Conservation (phyloP, 352 stramenopile species). For the Globisporangium mamillatum region DNA sequence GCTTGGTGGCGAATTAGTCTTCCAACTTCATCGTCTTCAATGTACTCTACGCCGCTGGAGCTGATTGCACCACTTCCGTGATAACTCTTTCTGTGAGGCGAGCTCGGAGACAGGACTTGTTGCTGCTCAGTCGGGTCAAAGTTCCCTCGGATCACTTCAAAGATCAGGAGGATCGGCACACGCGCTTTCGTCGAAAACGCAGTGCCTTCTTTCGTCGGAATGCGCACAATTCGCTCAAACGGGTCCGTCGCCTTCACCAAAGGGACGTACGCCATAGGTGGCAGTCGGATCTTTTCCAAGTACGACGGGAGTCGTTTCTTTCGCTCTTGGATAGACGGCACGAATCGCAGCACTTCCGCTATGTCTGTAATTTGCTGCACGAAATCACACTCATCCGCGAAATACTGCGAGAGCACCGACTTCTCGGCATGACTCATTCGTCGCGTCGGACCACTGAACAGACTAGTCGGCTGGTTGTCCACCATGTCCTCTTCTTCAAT, state of each 20-base stretch:
- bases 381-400: slow-evolving; percentile 86
- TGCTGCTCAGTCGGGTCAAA: slow-evolving; percentile 52
- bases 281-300: slow-evolving; percentile 77
- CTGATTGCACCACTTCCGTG: slow-evolving; percentile 31
- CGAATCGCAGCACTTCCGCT: slow-evolving; percentile 76
- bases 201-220: slow-evolving; percentile 84
- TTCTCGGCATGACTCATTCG: slow-evolving; percentile 83
- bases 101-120: slow-evolving; percentile 49
- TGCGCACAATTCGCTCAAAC: slow-evolving; percentile 84
- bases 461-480: slow-evolving; percentile 66
- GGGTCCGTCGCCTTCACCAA: slow-evolving; percentile 86
- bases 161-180: slow-evolving; percentile 86
- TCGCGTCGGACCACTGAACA: slow-evolving; percentile 63
- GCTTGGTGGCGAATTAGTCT: slow-evolving; percentile 68
- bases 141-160: slow-evolving; percentile 84
- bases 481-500: slow-evolving; percentile 71
- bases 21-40: slow-evolving; percentile 79
- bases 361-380: slow-evolving; percentile 89
- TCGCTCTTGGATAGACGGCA: slow-evolving; percentile 73
- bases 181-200: slow-evolving; percentile 86
- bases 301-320: slow-evolving; percentile 79
- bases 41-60: slow-evolving; percentile 59
- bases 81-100: slow-evolving; percentile 44
- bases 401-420: slow-evolving; percentile 77
- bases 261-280: slow-evolving; percentile 87